Percentiles rank a stretch among this genome's conserved stretches.
phyloP scores from a whole-genome alignment of 805 yeast genomes.

The Lachancea sp. region DNA sequence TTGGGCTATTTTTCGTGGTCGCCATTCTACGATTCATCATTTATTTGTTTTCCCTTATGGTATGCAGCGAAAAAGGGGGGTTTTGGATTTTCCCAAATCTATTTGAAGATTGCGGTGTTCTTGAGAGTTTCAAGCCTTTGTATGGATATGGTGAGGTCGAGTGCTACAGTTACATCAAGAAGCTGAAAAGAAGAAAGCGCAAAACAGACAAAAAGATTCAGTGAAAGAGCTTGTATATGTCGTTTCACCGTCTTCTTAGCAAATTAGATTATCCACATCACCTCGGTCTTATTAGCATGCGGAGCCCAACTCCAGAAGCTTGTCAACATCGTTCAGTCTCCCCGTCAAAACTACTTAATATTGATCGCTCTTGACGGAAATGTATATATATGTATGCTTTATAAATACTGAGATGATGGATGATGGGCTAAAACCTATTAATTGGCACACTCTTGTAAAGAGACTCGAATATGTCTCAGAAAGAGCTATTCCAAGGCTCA shows the following conservation, averaged over 20 bases:
- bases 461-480: constrained; percentile 3
- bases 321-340: neutral
- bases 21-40: constrained; percentile 76
- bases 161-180: constrained; percentile 29
- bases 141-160: constrained; percentile 68
- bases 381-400: neutral
- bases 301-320: neutral
- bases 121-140: constrained; percentile 87
- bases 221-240: neutral
- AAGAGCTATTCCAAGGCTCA: neutral
- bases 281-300: too few species aligned
- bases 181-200: constrained; percentile 28
- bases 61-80: constrained; percentile 49
- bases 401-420: neutral
- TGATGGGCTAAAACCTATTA: neutral
- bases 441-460: neutral
- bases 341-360: neutral
- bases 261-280: too few species aligned
- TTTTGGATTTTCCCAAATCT: constrained; percentile 95
- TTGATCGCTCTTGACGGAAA: constrained; percentile 1
- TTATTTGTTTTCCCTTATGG: constrained; percentile 37
- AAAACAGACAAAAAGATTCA: constrained; percentile 22
- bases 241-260: too few species aligned
- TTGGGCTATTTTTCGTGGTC: constrained; percentile 66
- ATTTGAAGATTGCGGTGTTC: constrained; percentile 89